These are phyloP conservation scores for Ogataea pilisensis DNA, from an alignment of 805 yeast genomes.

Conservation along the genomic window DNA sequence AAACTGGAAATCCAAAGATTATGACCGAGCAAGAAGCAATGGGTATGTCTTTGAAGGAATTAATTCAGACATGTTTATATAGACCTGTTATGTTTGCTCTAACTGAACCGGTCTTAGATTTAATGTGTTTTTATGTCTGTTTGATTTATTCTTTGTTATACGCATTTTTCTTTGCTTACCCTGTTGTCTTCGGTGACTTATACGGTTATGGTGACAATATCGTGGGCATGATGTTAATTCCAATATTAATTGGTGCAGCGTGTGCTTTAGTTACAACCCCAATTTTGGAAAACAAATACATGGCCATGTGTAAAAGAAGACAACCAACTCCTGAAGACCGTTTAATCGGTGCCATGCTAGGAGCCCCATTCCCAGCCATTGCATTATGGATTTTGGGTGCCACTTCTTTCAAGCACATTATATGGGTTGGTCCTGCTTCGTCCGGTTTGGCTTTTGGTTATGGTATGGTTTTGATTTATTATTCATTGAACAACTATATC, in stretches of 20 bases:
- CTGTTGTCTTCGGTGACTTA: slow-evolving; percentile 75
- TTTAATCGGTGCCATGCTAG: slow-evolving; percentile 75
- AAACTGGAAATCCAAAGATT: slow-evolving; percentile 76
- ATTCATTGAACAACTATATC: slow-evolving; percentile 70
- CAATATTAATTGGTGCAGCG: slow-evolving; percentile 82
- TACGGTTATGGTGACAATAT: slow-evolving; percentile 74
- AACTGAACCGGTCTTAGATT: slow-evolving; percentile 81
- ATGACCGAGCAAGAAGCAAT: slow-evolving; percentile 93
- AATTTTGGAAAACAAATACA: slow-evolving; percentile 59
- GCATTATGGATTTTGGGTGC: slow-evolving; percentile 80
- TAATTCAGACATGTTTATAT: slow-evolving; percentile 65
- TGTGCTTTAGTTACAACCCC: slow-evolving; percentile 76
- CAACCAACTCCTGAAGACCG: slow-evolving; percentile 77
- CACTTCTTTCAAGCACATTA: slow-evolving; percentile 61
- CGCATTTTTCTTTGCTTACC: slow-evolving; percentile 94
- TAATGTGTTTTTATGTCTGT: slow-evolving; percentile 83
- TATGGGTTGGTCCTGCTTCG: slow-evolving; percentile 63
- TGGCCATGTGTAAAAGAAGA: slow-evolving; percentile 46
- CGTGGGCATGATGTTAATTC: slow-evolving; percentile 85
- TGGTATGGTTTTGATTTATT: slow-evolving; percentile 58
- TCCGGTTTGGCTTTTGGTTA: slow-evolving; percentile 57
- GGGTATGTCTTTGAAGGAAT: slow-evolving; percentile 63
- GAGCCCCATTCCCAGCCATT: slow-evolving; percentile 78
- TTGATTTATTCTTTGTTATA: slow-evolving; percentile 85
- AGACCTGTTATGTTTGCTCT: slow-evolving; percentile 76